Evolutionary conservation across 768 basidiomycete species (phyloP), one percentile per base, ranked within the genome.

Genomic region (Boletus coccyginus): DNA sequence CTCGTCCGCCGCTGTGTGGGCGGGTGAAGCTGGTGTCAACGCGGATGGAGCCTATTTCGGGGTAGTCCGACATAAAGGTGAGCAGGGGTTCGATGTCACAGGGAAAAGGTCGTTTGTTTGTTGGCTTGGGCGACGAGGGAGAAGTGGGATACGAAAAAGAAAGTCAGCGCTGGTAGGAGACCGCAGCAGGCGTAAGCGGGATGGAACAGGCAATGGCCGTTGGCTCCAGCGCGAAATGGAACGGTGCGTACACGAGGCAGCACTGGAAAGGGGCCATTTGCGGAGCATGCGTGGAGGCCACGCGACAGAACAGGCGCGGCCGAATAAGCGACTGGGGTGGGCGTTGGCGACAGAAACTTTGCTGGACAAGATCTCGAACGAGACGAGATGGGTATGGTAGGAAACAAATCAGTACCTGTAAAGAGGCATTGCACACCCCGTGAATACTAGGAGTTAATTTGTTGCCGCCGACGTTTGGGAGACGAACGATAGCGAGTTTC

Each of bases 11-110:
- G 39, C 64, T 73, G 32, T 59, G 62, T 43, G 70, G 66, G 40
- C 66, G 67, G n/a, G 52, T 42, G 27, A 66, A 71, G 47, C 55
- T 68, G 9, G 71, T 71, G 44, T 71, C 71, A 42, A 73, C 51
- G 43, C 69, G 70, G 21, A 73, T 61, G 45, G 61, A 14, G 16
- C 45, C 44, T 21, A 61, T 7, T 16, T 70, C 70, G 11, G 62
- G 55, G 50, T 56, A 69, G 7, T 71, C 71, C 2, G 61, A 40
- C 70, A 71, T 71, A 42, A 19, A n/a, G 36, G 50, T 47, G 50
- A n/a, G 53, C 27, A 14, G 29, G 2, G 21, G 21, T 21, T 40
- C 36, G 31, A 49, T 2, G 59, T 56, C 29, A 46, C 40, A 36
- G 24, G 31, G 47, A 31, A 21, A 21, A 21, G 21, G 21, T 21